Base-by-base conservation (phyloP, 2,329 filamentous ascomycete genomes). In the Bipolaris bicolor region DNA sequence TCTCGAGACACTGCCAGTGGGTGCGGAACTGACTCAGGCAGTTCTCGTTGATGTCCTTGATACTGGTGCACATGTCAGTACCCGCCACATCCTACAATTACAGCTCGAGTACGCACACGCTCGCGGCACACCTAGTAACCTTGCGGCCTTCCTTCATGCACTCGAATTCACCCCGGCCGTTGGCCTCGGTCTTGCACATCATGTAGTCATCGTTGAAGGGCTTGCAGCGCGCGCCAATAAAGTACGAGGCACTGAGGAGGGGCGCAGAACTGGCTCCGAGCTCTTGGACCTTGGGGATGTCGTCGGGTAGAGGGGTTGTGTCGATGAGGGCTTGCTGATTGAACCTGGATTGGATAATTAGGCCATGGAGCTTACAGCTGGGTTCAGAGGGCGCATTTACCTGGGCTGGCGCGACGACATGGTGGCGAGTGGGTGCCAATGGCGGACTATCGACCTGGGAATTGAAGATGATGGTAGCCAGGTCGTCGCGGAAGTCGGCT, bases 131-230 rank as follows among this genome's bases (percentile, higher is more conserved):
- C 81, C 95, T 87, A 69, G 95, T 99, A 61, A 99, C 95, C 79
- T 95, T 91, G 78, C 95, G 87, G 55, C 95, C 95, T 82, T 99
- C 95, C 84, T 91, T 94, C 85, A 99, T 82, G 81, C 95, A 99
- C 68, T 97, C 91, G 63, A 96, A 79, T 83, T 99, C 95, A 77
- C 92, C 95, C 79, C 86, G 88, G 71, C 95, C 95, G 62, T 91
- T 89, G 72, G 92, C 88, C 81, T 97, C 92, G 68, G 87, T 91
- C 89, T 99, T 99, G 90, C 95, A 99, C 83, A 96, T 91, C 94
- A 99, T 99, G 82, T 90, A 99, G 81, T 99, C 95, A 83, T 99
- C 95, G 80, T 98, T 98, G 85, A 93, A 99, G 56, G 90, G 84
- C 77, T 86, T 90, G 88, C 95, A 99, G 75, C 94, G 89, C 67